A percentile compares a stretch with the other conserved stretches of the same genome.
Conservation (phyloP, 768 basidiomycete species). For the Termitomyces sp. region DNA sequence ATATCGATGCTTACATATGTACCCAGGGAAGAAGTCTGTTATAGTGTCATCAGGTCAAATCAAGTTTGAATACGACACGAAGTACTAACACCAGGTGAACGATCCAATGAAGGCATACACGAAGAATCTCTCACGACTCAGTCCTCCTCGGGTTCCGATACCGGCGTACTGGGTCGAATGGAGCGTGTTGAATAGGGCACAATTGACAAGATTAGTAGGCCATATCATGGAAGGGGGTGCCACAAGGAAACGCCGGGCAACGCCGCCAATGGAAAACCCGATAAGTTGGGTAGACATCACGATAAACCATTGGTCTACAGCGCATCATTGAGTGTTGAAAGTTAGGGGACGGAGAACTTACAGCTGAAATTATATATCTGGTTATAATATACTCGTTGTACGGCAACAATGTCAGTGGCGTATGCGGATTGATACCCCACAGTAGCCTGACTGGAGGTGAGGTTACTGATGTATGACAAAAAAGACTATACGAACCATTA, state of each 20-base stretch:
- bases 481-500: slow-evolving; percentile 34
- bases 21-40: slow-evolving; percentile 36
- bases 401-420: slow-evolving; percentile 68
- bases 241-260: slow-evolving; percentile 70
- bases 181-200: slow-evolving; percentile 73
- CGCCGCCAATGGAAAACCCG: slow-evolving; percentile 75
- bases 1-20: slow-evolving; percentile 30
- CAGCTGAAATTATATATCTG: slow-evolving; percentile 59
- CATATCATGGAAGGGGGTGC: slow-evolving; percentile 63
- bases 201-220: slow-evolving; percentile 68
- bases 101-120: slow-evolving; percentile 53
- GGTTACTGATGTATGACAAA: background rate
- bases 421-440: slow-evolving; percentile 63
- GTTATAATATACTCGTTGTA: slow-evolving; percentile 63
- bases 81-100: slow-evolving; percentile 53
- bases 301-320: slow-evolving; percentile 64
- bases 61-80: slow-evolving; percentile 6
- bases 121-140: slow-evolving; percentile 72
- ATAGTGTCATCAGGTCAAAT: slow-evolving; percentile 1
- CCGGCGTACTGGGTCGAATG: slow-evolving; percentile 69
- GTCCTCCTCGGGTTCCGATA: slow-evolving; percentile 53
- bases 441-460: slow-evolving; percentile 38
- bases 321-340: background rate
- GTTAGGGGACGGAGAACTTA: slow-evolving; percentile 21
- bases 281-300: slow-evolving; percentile 69